phyloP scores from a whole-genome alignment of 2,329 filamentous ascomycete genomes.

The Cercospora sp. region DNA sequence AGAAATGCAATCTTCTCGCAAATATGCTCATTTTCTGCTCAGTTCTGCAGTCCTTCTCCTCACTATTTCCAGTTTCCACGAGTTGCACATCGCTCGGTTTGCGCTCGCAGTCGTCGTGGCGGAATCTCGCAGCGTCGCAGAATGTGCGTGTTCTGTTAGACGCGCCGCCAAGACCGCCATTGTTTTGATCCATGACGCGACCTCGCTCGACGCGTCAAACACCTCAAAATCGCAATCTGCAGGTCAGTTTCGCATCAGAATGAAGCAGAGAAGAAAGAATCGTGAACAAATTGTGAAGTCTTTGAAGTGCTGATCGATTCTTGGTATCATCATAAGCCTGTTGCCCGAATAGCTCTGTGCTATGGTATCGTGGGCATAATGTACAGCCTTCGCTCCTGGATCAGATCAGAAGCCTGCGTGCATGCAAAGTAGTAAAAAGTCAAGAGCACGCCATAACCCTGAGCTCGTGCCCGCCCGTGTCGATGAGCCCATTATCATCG shows the following conservation, averaged over 20 bases:
- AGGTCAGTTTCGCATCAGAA: neutral
- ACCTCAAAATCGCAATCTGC: neutral
- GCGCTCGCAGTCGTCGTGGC: neutral
- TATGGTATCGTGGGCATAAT: conserved; percentile 30
- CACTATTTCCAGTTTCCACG: neutral
- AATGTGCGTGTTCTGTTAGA: neutral
- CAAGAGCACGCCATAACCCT: conserved; percentile 31
- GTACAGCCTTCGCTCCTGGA: conserved; percentile 33
- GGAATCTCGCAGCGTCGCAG: neutral
- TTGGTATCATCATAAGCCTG: conserved; percentile 35
- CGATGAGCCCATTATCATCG: conserved; percentile 41
- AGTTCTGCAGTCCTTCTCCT: neutral
- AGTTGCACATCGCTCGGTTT: neutral
- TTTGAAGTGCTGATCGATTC: conserved; percentile 29
- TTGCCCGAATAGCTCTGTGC: conserved; percentile 26
- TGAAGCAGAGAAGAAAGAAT: neutral
- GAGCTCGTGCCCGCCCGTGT: conserved; percentile 36
- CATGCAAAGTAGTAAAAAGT: conserved; percentile 27
- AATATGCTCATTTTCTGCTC: neutral
- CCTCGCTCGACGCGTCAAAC: conserved; percentile 7
- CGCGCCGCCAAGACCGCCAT: conserved; percentile 4
- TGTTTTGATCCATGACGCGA: conserved; percentile 15
- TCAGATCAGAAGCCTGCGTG: conserved; percentile 30
- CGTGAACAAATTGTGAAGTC: conserved; percentile 3
- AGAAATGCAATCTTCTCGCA: neutral